phyloP scores from a whole-genome alignment of 1,284 basidiomycete species.

The Austroboletus niveus region DNA sequence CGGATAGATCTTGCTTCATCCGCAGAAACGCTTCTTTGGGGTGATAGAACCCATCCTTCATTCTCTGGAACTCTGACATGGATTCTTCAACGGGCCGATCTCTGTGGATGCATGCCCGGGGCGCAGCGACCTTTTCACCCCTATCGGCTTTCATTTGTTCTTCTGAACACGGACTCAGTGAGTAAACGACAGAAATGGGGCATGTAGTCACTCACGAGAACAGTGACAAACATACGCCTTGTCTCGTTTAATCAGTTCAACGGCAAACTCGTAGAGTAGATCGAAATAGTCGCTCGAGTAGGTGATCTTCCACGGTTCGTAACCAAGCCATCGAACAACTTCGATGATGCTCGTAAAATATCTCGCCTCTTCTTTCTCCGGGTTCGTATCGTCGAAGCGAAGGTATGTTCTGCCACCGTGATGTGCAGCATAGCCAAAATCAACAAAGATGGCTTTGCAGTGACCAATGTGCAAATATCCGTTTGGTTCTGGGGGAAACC shows the following conservation, averaged over 20 bases:
- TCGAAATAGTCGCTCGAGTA: conserved; percentile 99
- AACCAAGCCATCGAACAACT: conserved; percentile 95
- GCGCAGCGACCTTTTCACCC: conserved; percentile 78
- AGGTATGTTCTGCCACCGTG: conserved; percentile 91
- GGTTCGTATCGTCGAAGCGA: conserved; percentile 98
- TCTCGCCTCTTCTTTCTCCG: conserved; percentile 93
- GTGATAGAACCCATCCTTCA: conserved; percentile 89
- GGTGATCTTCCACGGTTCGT: conserved; percentile 98
- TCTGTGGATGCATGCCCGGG: conserved; percentile 86
- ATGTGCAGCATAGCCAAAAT: conserved; percentile 96
- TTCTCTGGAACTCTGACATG: conserved; percentile 84
- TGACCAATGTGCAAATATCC: conserved; percentile 97
- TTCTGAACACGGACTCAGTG: conserved; percentile 42
- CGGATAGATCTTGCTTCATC: conserved; percentile 96
- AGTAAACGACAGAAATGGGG: conserved; percentile 2
- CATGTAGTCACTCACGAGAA: conserved; percentile 63
- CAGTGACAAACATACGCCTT: conserved; percentile 98
- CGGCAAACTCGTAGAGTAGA: conserved; percentile 83
- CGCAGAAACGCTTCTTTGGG: conserved; percentile 91
- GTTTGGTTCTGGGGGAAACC: conserved; percentile 99
- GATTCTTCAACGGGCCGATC: conserved; percentile 84
- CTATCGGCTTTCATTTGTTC: conserved; percentile 90
- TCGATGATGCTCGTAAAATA: conserved; percentile 98
- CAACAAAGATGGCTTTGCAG: conserved; percentile 97
- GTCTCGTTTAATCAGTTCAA: conserved; percentile 88